Base-by-base conservation (phyloP, 805 yeast species). In the Saturnispora serradocipensis region DNA sequence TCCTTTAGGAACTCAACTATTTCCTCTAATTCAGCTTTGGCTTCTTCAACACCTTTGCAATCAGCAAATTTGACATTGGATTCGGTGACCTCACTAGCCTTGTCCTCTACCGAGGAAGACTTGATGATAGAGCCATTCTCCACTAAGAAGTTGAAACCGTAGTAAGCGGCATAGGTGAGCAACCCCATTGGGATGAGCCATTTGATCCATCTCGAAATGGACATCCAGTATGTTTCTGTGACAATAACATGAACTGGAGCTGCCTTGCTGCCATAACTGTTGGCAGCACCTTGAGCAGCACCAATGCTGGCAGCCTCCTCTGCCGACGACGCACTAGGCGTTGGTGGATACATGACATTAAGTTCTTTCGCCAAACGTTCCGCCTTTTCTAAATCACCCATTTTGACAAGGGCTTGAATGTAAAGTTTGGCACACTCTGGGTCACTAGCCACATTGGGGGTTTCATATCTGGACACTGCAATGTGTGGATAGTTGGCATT, bases 21-120 rank as follows among this genome's bases (percentile, higher is more conserved):
- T 69, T 93, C 99, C 68, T 93, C 97, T 56, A 93, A 76, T 71
- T 93, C 99, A 7, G 95, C 88, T 62, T 97, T 82, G 4, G 99
- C 99, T 72, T 93, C 99, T 69, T 95, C 99, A 55, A 91, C 95
- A 52, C 99, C 99, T 63, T 90, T 84, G 35, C 95, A 98, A 66
- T 93, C 99, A 44, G 82, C 79, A 67, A 93, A 93, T 65, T 82
- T 83, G 39, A 90, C 97, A 40, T 86, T 86, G 5, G 91, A 85
- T 65, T 84, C 85, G 20, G 88, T 79, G 49, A 87, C 89, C 60
- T 89, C 96, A 43, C 88, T 84, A 3, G 88, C 76, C 63, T 86
- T 85, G 58, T 86, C 93, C 38, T 80, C 81, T 15, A 80, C 78
- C 57, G 86, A 89, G 13, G 85, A 67, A 58, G 78, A 76, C 61